A percentile compares a stretch with the other conserved stretches of the same genome.
Conservation (phyloP, 495 filamentous ascomycete species). For the Aspergillus nanangensis region DNA sequence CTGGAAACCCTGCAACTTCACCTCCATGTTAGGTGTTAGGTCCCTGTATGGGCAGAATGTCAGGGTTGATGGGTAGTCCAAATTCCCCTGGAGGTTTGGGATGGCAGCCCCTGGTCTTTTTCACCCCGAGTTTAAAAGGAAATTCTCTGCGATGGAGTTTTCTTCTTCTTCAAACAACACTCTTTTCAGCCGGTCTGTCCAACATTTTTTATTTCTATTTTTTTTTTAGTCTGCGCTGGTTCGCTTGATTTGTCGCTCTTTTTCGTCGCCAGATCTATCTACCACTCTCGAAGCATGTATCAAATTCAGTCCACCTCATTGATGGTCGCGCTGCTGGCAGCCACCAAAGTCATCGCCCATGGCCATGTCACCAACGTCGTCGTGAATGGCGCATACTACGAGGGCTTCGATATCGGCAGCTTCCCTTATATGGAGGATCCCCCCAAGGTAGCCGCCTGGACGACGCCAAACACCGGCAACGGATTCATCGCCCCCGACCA, state of each 20-base stretch:
- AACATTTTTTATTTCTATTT: background rate
- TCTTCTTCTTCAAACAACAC: no score
- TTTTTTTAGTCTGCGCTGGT: constrained; percentile 5
- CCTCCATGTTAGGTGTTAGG: no score
- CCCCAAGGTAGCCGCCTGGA: constrained; percentile 44
- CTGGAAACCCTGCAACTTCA: no score
- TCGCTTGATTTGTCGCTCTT: constrained; percentile 1
- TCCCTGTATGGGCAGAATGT: no score
- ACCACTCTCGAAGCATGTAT: background rate
- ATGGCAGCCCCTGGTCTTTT: no score
- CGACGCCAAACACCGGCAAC: constrained; percentile 45
- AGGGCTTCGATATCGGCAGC: constrained; percentile 20
- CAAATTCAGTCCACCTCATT: constrained; percentile 10
- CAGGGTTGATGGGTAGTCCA: no score
- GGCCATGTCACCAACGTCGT: constrained; percentile 49
- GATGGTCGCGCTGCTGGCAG: constrained; percentile 19
- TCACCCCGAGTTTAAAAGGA: no score
- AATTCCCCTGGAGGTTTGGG: no score
- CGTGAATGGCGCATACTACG: constrained; percentile 42
- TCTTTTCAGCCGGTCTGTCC: background rate
- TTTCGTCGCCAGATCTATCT: no score
- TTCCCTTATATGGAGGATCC: constrained; percentile 21
- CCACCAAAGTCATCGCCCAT: constrained; percentile 43
- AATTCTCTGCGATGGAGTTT: no score
- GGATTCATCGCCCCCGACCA: constrained; percentile 45